Conservation (phyloP, 2,329 filamentous ascomycete species). For the Exophiala sp. region DNA sequence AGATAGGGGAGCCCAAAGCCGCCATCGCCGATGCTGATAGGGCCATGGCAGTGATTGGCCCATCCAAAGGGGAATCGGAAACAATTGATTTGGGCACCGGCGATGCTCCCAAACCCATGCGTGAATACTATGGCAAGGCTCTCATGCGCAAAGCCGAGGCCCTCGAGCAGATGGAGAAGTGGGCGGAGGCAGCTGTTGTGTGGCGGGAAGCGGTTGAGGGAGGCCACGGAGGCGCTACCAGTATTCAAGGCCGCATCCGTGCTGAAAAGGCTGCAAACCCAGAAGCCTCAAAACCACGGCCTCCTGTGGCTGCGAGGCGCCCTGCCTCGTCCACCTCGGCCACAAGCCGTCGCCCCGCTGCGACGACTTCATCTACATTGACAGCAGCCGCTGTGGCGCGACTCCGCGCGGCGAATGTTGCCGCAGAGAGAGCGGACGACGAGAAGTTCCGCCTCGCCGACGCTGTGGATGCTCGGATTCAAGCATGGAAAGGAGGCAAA, state of each 20-base stretch:
- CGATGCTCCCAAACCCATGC: slow-evolving; percentile 75
- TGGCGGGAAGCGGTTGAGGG: slow-evolving; percentile 81
- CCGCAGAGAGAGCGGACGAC: slow-evolving; percentile 78
- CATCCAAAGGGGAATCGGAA: slow-evolving; percentile 71
- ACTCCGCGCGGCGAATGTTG: slow-evolving; percentile 75
- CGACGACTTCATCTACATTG: slow-evolving; percentile 33
- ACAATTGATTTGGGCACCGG: slow-evolving; percentile 61
- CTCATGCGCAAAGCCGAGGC: slow-evolving; percentile 92
- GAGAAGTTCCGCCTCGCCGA: slow-evolving; percentile 89
- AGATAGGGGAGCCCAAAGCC: slow-evolving; percentile 84
- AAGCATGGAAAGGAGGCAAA: slow-evolving; percentile 83
- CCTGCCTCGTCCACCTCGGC: slow-evolving; percentile 41
- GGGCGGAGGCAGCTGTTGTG: slow-evolving; percentile 70
- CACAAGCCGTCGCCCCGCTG: slow-evolving; percentile 51
- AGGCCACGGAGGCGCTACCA: slow-evolving; percentile 77
- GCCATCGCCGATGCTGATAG: slow-evolving; percentile 79
- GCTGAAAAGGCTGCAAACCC: slow-evolving; percentile 84
- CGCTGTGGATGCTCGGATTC: slow-evolving; percentile 71
- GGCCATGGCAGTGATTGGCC: slow-evolving; percentile 73
- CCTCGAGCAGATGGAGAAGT: slow-evolving; percentile 90
- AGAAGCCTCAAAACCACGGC: slow-evolving; percentile 36
- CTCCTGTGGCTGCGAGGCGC: slow-evolving; percentile 36
- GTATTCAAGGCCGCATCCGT: slow-evolving; percentile 76
- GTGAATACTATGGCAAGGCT: slow-evolving; percentile 87
- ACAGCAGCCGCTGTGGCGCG: slow-evolving; percentile 68